Evolutionary conservation across 2,329 filamentous ascomycete species (phyloP).

Genomic region (Plenodomus biglobosus): DNA sequence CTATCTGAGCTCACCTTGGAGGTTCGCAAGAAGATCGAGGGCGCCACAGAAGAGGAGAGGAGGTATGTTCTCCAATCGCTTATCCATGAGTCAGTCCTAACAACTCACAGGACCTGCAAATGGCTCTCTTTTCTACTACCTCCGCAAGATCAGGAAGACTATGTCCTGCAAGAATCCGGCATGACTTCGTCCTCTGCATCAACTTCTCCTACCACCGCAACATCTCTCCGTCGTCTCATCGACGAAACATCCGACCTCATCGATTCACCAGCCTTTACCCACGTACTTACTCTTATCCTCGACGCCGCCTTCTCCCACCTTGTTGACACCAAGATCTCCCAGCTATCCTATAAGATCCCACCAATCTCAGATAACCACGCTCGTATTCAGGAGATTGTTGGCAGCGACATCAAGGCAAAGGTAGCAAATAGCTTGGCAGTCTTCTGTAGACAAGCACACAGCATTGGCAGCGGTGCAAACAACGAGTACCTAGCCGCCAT

Average conservation of each 20-base stretch:
- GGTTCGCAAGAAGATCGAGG: constrained; percentile 83
- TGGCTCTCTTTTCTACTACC: constrained; percentile 89
- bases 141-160: constrained; percentile 73
- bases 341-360: constrained; percentile 72
- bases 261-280: constrained; percentile 87
- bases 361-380: constrained; percentile 45
- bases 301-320: constrained; percentile 85
- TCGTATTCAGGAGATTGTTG: constrained; percentile 56
- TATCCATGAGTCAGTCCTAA: constrained; percentile 8
- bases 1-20: constrained; percentile 80
- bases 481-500: constrained; percentile 63
- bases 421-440: constrained; percentile 89
- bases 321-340: constrained; percentile 77
- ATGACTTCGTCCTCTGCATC: constrained; percentile 56
- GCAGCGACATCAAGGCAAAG: constrained; percentile 61
- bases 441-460: constrained; percentile 85
- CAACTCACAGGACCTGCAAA: constrained; percentile 52
- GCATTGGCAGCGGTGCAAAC: constrained; percentile 68
- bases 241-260: constrained; percentile 96
- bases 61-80: constrained; percentile 43
- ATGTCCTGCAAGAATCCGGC: constrained; percentile 82
- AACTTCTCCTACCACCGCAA: constrained; percentile 46
- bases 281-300: constrained; percentile 82
- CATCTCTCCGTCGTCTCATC: constrained; percentile 75
- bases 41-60: constrained; percentile 65